Conservation (phyloP, 768 basidiomycete genomes). For the Russula brevipes region DNA sequence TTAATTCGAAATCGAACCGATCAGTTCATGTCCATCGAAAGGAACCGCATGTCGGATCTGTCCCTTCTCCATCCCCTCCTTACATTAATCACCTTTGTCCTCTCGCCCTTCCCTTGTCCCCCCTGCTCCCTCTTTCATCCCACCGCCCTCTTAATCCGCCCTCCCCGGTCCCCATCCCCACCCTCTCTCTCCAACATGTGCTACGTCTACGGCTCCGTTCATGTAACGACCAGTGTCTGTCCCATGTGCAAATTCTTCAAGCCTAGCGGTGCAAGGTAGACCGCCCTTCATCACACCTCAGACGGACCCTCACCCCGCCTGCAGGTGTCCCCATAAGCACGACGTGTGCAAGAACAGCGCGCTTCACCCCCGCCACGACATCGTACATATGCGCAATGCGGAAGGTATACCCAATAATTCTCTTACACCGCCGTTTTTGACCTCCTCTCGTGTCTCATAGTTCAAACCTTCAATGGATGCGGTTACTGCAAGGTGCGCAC, state of each 20-base stretch:
- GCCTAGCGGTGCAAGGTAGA: constrained; percentile 52
- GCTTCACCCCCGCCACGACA: constrained; percentile 70
- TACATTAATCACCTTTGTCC: constrained; percentile 39
- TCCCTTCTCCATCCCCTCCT: constrained; percentile 30
- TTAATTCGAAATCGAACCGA: constrained; percentile 35
- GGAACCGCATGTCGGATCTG: constrained; percentile 38
- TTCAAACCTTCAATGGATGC: constrained; percentile 79
- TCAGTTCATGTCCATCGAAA: constrained; percentile 33
- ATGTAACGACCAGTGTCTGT: constrained; percentile 62
- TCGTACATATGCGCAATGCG: constrained; percentile 79
- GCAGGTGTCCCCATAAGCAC: constrained; percentile 70
- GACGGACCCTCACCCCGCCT: constrained; percentile 26
- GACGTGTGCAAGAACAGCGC: constrained; percentile 72
- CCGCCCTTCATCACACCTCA: constrained; percentile 18
- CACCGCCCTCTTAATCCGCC: constrained; percentile 10
- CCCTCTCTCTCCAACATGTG: constrained; percentile 50
- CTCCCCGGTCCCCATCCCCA: neutral
- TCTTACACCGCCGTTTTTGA: constrained; percentile 18
- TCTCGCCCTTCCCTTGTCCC: constrained; percentile 32
- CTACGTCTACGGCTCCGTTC: constrained; percentile 61
- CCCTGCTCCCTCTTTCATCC: constrained; percentile 23
- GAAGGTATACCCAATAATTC: constrained; percentile 50
- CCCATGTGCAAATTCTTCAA: constrained; percentile 84
- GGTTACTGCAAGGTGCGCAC: constrained; percentile 80
- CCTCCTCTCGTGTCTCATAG: constrained; percentile 36